Conservation (phyloP, 495 filamentous ascomycete species). For the Tuber borchii region DNA sequence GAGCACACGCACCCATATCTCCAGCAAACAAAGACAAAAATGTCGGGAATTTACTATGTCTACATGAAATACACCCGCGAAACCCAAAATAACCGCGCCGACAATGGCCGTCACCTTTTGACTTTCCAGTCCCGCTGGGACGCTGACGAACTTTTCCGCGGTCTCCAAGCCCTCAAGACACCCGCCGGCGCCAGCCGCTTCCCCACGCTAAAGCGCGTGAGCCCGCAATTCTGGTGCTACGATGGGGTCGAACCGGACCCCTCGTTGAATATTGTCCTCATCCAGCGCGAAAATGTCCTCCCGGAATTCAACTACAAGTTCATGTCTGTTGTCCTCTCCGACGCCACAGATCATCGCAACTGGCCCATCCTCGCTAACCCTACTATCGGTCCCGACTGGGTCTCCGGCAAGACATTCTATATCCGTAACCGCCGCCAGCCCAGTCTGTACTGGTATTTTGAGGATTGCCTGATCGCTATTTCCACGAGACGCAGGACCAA, state of each 20-base stretch:
- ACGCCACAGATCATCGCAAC: neutral
- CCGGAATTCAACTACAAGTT: constrained; percentile 4
- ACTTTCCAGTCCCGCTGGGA: constrained; percentile 15
- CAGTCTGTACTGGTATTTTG: constrained; percentile 16
- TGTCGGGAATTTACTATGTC: constrained; percentile 16
- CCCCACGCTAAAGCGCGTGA: constrained; percentile 3
- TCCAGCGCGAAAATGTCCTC: constrained; percentile 1
- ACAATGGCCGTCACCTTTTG: constrained; percentile 5
- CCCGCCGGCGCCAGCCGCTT: neutral
- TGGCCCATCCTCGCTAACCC: constrained; percentile 15
- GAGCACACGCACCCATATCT: neutral
- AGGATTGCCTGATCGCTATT: neutral
- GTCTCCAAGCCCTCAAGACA: neutral
- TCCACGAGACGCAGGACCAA: constrained; percentile 13
- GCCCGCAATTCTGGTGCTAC: constrained; percentile 24
- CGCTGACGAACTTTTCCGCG: constrained; percentile 24
- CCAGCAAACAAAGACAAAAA: neutral
- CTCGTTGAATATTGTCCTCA: neutral
- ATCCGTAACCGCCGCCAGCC: constrained; percentile 27
- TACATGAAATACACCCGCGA: constrained; percentile 11
- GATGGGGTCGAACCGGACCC: neutral
- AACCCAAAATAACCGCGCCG: neutral
- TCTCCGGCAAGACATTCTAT: constrained; percentile 9
- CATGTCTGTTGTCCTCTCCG: constrained; percentile 7
- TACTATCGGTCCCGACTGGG: constrained; percentile 9